These are phyloP conservation scores for Ilex asprella DNA, from an alignment of 257 asterid genomes.

Conservation along the genomic window DNA sequence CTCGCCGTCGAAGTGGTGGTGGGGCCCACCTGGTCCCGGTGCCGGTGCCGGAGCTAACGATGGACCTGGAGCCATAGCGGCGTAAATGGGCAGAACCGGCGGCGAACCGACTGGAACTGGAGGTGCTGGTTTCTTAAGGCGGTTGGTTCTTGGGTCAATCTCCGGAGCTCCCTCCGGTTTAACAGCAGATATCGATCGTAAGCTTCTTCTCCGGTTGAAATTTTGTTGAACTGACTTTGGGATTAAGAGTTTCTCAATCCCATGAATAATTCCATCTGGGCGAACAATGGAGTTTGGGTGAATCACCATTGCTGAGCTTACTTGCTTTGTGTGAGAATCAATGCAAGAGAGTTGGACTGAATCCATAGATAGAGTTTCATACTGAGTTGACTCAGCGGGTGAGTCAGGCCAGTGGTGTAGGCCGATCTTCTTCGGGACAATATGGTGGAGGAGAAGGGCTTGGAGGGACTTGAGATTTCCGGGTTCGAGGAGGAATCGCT, in stretches of 20 bases:
- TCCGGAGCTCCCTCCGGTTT: slow-evolving; percentile 1
- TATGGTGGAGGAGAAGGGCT: not conserved
- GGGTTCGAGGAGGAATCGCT: not conserved
- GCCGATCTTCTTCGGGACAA: not conserved
- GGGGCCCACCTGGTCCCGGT: not conserved
- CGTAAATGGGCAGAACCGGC: slow-evolving; percentile 14
- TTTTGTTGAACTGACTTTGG: not conserved
- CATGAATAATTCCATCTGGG: not conserved
- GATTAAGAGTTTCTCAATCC: not conserved
- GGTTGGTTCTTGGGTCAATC: slow-evolving; percentile 3
- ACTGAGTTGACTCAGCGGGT: not conserved
- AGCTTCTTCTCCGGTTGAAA: not conserved
- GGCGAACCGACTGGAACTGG: slow-evolving; percentile 17
- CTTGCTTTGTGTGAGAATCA: not conserved
- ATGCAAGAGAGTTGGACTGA: not conserved
- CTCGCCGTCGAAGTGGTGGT: slow-evolving; percentile 2
- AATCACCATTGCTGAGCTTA: not conserved
- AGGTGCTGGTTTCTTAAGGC: slow-evolving; percentile 12
- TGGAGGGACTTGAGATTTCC: not conserved
- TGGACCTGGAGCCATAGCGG: slow-evolving; percentile 22
- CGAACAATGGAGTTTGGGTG: not conserved
- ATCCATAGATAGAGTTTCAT: not conserved
- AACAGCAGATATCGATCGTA: not conserved
- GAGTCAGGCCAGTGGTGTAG: not conserved
- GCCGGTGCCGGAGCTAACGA: slow-evolving; percentile 9